Base-by-base conservation (phyloP, 1,139 yeast genomes). In the Suhomyces yuchorum region DNA sequence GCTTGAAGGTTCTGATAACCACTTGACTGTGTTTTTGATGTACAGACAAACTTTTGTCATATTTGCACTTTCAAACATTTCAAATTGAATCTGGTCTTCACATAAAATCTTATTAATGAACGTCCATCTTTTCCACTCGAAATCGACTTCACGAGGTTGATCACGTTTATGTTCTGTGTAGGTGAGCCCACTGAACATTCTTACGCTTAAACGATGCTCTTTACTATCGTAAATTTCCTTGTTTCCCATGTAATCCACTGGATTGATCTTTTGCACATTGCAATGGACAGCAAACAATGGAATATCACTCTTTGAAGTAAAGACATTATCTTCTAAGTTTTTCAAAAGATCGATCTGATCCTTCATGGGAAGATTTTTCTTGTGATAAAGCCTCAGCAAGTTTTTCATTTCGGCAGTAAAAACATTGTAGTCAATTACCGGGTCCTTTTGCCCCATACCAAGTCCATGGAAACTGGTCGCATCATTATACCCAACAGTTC, bases 391-490 rank as follows among this genome's bases (percentile, higher is more conserved):
- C 14, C 47, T 44, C 50, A 30, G 56, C 46, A 33, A 55, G 43
- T 22, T 48, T 33, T 26, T 52, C 56, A 34, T 57, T 49, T 51
- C 51, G 63, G 33, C 47, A 41, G 36, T 60, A 52, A 51, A 47
- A 7, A 37, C 42, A 15, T 44, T 32, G 35, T 58, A 62, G 50
- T 71, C 77, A 11, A 46, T 39, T 6, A 67, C 28, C 0, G 75
- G 72, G 46, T 70, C 61, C 39, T 63, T 68, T 51, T 71, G 77
- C 2, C 71, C 75, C 75, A 71, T 71, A 0, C 73, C 72, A 7
- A 69, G 70, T 1, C 75, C 75, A 33, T 67, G 65, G 44, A 64
- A 71, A 4, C 55, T 52, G 2, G 53, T 54, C 9, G 56, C 53
- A 43, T 65, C 67, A 30, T 53, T 33, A 45, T 68, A 69, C 0